These are phyloP conservation scores for Phytophthora ohioensis DNA, from an alignment of 352 stramenopile genomes.

Conservation along the genomic window DNA sequence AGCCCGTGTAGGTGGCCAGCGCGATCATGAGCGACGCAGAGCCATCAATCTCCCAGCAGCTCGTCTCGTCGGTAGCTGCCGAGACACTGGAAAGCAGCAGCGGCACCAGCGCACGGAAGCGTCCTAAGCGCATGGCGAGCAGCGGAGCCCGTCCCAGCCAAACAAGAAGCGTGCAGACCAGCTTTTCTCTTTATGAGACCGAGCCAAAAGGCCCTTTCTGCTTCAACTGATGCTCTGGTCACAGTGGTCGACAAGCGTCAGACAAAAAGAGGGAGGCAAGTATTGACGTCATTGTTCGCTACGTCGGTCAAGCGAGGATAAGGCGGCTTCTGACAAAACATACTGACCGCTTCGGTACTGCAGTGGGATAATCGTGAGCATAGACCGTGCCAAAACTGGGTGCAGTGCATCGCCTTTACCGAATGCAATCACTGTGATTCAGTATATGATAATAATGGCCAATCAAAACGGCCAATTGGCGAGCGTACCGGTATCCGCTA, in stretches of 20 bases:
- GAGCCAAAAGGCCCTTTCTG: constrained; percentile 16
- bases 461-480: background rate
- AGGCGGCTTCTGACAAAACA: constrained; percentile 19
- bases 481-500: background rate
- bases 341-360: constrained; percentile 15
- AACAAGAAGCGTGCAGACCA: constrained; percentile 33
- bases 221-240: constrained; percentile 16
- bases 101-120: constrained; percentile 5
- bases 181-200: constrained; percentile 25
- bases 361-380: background rate
- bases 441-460: background rate
- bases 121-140: constrained; percentile 24
- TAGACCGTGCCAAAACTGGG: constrained; percentile 12
- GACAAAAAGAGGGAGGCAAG: constrained; percentile 1
- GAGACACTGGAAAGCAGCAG: constrained; percentile 14
- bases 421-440: background rate
- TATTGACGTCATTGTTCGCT: background rate
- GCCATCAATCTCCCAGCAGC: constrained; percentile 53
- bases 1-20: constrained; percentile 34
- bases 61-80: constrained; percentile 20
- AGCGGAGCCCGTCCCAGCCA: constrained; percentile 6
- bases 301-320: background rate
- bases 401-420: constrained; percentile 4
- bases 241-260: background rate
- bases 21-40: constrained; percentile 23